A percentile compares a stretch with the other conserved stretches of the same genome.
phyloP scores from a whole-genome alignment of 2,329 filamentous ascomycete species.

The Penicillium sp. region DNA sequence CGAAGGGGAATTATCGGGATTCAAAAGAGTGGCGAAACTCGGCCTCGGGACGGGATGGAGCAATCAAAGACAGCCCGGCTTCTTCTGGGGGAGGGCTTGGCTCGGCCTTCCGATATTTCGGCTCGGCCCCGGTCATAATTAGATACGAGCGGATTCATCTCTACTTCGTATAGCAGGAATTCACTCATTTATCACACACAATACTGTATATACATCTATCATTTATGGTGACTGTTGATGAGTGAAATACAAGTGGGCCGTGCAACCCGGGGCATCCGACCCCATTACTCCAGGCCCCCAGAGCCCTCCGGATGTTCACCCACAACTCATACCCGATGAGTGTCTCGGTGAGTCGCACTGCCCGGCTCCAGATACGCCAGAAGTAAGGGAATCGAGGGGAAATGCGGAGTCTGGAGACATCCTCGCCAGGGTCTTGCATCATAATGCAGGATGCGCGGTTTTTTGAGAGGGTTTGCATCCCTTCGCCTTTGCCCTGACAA shows the following conservation, averaged over 20 bases:
- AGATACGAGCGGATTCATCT: not conserved
- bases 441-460: not conserved
- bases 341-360: conserved; percentile 22
- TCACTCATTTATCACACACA: no score
- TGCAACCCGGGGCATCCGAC: conserved; percentile 19
- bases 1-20: conserved; percentile 4
- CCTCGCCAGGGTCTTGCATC: not conserved
- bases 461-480: not conserved
- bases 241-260: conserved; percentile 10
- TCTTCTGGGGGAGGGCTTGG: not conserved
- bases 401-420: conserved; percentile 25
- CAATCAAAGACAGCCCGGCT: not conserved
- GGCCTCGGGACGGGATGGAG: conserved; percentile 3
- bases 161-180: no score
- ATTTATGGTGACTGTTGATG: no score
- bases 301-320: conserved; percentile 17
- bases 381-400: conserved; percentile 14
- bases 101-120: not conserved
- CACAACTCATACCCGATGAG: conserved; percentile 19
- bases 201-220: no score
- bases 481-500: not conserved
- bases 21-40: conserved; percentile 15
- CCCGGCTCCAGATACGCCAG: conserved; percentile 8
- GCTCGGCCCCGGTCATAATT: not conserved
- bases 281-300: conserved; percentile 14